Conservation (phyloP, 2,329 filamentous ascomycete genomes). For the Alternaria triticimaculans region DNA sequence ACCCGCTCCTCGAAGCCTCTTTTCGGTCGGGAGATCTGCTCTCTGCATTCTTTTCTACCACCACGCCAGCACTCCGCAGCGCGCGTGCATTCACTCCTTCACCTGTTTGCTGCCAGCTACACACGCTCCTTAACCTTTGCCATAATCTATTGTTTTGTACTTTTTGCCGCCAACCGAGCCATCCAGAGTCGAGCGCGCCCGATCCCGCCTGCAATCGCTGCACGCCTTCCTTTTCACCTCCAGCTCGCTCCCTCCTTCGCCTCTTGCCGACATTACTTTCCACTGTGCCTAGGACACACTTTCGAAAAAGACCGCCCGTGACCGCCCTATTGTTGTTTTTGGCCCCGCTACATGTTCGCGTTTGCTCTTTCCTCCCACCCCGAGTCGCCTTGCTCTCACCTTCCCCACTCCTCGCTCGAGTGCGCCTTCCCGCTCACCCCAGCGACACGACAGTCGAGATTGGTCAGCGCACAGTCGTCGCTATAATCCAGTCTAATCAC, state of each 20-base stretch:
- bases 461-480: slow-evolving; percentile 1
- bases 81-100: slow-evolving; percentile 34
- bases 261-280: slow-evolving; percentile 1
- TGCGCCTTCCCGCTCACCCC: slow-evolving; percentile 15
- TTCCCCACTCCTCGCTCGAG: slow-evolving; percentile 3
- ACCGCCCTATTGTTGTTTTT: slow-evolving; percentile 6
- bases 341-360: slow-evolving; percentile 36
- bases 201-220: slow-evolving; percentile 1
- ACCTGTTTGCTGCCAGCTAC: slow-evolving; percentile 20
- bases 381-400: slow-evolving; percentile 9
- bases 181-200: slow-evolving; percentile 6
- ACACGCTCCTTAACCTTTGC: slow-evolving; percentile 32
- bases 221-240: slow-evolving; percentile 2
- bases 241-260: background rate
- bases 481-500: background rate
- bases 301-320: background rate
- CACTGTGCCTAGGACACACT: background rate
- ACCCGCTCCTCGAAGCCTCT: slow-evolving; percentile 24
- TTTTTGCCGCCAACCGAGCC: slow-evolving; percentile 22
- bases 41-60: slow-evolving; percentile 26
- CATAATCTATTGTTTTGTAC: slow-evolving; percentile 28
- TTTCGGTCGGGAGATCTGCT: slow-evolving; percentile 30
- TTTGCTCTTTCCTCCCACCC: slow-evolving; percentile 21
- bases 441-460: background rate
- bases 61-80: slow-evolving; percentile 30